Base-by-base conservation (phyloP, 2,329 filamentous ascomycete genomes). In the Botrytis galanthina region DNA sequence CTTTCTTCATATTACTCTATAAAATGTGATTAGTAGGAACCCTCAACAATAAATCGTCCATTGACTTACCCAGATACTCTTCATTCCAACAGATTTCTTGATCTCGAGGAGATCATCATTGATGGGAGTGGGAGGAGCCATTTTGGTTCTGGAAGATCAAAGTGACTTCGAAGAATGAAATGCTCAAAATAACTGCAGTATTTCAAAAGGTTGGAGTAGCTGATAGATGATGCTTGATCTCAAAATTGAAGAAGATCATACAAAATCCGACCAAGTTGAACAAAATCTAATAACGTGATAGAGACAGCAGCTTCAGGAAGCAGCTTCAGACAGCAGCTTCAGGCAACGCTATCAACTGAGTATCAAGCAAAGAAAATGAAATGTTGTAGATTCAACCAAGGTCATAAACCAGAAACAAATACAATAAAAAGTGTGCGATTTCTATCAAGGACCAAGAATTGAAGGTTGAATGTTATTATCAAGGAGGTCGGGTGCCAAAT, bases 21-120 rank as follows among this genome's bases (percentile, higher is more conserved):
- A 1, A 22, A 0, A 16, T 57, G 2, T 3, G 20, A 22, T 68
- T 26, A 68, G 48, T 37, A 42, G 26, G 10, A 68, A 12, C 8
- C 1, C 6, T 20, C 9, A 5, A 32, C 20, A 39, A 8, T 8
- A 7, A 12, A 39, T 3, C 0, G 1, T 57, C 32, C 1, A 14
- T 22, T 1, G 14, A 32, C 66, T 42, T 9, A 68, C 66, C 48
- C 66, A 68, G 35, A 57, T n/a, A 22, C 29, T 6, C 2, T n/a
- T n/a, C 35, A 68, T 68, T 22, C 16, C 18, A 8, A 22, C 14
- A 14, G 29, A 35, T 22, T 32, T 57, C 35, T 57, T 68, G 10
- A 5, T 16, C 18, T 68, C 18, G 5, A 5, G 26, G 32, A n/a
- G 16, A 12, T 42, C 18, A 29, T 57, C 26, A 42, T 26, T 32